phyloP scores from a whole-genome alignment of 345 rosid species.

The Tarenaya hassleriana region DNA sequence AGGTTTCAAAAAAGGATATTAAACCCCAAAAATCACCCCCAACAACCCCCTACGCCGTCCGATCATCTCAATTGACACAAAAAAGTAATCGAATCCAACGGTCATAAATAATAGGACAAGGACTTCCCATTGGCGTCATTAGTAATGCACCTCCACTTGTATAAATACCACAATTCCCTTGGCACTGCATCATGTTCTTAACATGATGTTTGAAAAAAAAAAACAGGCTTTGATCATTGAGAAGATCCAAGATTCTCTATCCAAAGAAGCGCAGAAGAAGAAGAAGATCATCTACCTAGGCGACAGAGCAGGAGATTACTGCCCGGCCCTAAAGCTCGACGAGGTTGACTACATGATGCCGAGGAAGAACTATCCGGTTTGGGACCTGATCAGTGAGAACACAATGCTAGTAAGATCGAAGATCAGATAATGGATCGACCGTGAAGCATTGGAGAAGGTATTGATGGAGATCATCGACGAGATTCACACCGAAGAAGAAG shows the following conservation, averaged over 20 bases:
- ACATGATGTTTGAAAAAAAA: neutral
- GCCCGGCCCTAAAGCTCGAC: conserved; percentile 61
- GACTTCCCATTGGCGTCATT: conserved; percentile 35
- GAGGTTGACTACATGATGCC: conserved; percentile 65
- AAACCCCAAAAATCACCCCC: conserved; percentile 6
- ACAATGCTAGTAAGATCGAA: conserved; percentile 53
- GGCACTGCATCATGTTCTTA: neutral
- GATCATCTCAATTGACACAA: conserved; percentile 18
- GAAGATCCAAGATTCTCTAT: conserved; percentile 49
- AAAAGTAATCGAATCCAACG: conserved; percentile 18
- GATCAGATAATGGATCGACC: conserved; percentile 71
- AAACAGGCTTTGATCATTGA: conserved; percentile 49
- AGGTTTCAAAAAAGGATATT: conserved; percentile 17
- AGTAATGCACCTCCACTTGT: conserved; percentile 17
- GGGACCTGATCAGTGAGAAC: conserved; percentile 61
- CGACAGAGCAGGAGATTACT: conserved; percentile 79
- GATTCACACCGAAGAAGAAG: conserved; percentile 1
- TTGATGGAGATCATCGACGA: conserved; percentile 18
- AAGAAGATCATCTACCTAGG: conserved; percentile 65
- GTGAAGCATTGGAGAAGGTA: conserved; percentile 38
- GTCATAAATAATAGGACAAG: neutral
- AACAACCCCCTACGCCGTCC: conserved; percentile 11
- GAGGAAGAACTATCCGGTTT: conserved; percentile 68
- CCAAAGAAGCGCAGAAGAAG: conserved; percentile 39
- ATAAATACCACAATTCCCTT: conserved; percentile 35